Evolutionary conservation across 169 alveolate species (phyloP).

Genomic region (Plasmodium chabaudi): DNA sequence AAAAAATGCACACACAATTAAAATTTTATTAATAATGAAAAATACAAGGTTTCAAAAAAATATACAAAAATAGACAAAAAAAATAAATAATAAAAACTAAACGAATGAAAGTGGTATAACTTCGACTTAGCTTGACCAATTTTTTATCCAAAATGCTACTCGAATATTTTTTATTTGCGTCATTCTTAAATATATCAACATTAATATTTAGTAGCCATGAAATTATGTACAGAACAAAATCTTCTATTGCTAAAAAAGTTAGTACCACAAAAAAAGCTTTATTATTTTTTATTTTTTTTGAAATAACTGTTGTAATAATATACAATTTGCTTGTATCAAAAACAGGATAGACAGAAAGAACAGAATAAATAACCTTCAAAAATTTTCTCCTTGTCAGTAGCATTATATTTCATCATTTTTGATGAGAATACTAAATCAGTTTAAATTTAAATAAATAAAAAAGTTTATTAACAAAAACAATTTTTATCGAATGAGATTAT

Average conservation of each 20-base stretch:
- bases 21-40: too few relatives aligned
- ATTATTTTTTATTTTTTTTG: neutral
- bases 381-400: constrained; percentile 16
- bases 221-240: constrained; percentile 55
- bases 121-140: constrained; percentile 36
- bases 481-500: neutral
- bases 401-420: constrained; percentile 24
- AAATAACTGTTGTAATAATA: neutral
- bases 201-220: constrained; percentile 52
- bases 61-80: neutral
- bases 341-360: neutral
- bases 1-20: neutral
- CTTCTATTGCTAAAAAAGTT: constrained; percentile 38
- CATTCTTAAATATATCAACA: constrained; percentile 59
- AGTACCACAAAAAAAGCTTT: neutral
- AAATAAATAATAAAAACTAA: neutral
- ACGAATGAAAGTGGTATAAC: neutral
- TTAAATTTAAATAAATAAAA: constrained; percentile 1
- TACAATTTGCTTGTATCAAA: neutral
- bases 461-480: constrained; percentile 22
- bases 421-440: neutral
- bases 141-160: constrained; percentile 22
- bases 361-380: constrained; percentile 32
- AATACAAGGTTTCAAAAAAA: too few relatives aligned
- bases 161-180: constrained; percentile 42